Evolutionary conservation across 129 eudicot genomes (phyloP).

Genomic region (Flaveria brownii): DNA sequence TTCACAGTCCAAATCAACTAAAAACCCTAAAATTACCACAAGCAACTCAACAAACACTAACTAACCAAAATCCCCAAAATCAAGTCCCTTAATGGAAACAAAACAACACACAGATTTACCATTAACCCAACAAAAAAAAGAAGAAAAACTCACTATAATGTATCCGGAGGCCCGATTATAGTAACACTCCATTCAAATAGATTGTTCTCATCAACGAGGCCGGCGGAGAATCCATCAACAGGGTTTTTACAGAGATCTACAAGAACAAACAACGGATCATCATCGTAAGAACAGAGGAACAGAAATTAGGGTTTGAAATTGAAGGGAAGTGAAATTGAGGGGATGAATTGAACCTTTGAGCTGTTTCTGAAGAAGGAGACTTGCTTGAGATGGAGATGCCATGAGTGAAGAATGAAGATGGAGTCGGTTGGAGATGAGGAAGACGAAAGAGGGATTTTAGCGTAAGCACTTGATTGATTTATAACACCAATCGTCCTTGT

Average conservation of each 20-base stretch:
- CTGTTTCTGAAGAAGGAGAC: conserved; percentile 87
- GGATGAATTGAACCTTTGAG: conserved; percentile 57
- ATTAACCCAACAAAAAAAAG: neutral
- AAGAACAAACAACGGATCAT: conserved; percentile 35
- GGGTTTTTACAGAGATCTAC: conserved; percentile 52
- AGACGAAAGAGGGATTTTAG: conserved; percentile 32
- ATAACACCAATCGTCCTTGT: conserved; percentile 10
- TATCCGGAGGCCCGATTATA: conserved; percentile 83
- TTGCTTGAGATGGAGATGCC: conserved; percentile 90
- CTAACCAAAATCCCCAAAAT: neutral
- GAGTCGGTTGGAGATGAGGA: too few species aligned
- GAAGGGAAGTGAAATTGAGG: conserved; percentile 9
- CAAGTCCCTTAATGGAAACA: neutral
- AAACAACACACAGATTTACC: conserved; percentile 11
- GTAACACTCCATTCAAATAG: conserved; percentile 91
- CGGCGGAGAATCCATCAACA: conserved; percentile 78
- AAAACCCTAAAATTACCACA: neutral
- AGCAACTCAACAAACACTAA: conserved; percentile 6
- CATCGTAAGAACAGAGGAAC: neutral
- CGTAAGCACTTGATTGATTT: conserved; percentile 33
- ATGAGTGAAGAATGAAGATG: conserved; percentile 35
- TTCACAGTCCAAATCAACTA: conserved; percentile 13
- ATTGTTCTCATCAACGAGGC: conserved; percentile 79
- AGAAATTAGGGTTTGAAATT: neutral
- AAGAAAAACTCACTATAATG: conserved; percentile 64